Conservation (phyloP, 345 rosid genomes). For the Hibiscus trionum region DNA sequence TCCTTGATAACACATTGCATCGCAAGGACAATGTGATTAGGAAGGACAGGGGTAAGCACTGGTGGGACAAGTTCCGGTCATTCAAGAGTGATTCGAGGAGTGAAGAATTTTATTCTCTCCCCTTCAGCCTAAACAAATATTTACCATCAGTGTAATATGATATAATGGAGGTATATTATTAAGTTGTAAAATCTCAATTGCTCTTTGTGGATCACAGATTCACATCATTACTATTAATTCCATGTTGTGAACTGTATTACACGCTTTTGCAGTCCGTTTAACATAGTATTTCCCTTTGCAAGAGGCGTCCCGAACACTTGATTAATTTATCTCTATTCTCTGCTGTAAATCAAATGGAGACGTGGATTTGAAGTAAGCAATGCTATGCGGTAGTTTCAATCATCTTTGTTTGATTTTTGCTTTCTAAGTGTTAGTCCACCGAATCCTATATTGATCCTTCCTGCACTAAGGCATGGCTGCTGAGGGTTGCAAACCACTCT, state of each 20-base stretch:
- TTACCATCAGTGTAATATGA: conserved; percentile 66
- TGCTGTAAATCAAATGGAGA: conserved; percentile 15
- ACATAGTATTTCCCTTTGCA: conserved; percentile 15
- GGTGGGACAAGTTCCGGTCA: conserved; percentile 86
- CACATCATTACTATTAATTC: neutral
- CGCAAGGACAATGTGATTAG: conserved; percentile 39
- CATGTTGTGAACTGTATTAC: conserved; percentile 14
- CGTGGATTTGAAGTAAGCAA: conserved; percentile 18
- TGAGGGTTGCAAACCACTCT: too few species aligned
- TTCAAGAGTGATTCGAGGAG: conserved; percentile 67
- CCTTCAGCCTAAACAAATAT: conserved; percentile 80
- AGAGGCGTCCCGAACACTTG: conserved; percentile 16
- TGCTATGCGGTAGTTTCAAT: conserved; percentile 11
- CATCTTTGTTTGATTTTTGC: neutral
- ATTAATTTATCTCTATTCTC: neutral
- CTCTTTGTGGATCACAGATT: neutral
- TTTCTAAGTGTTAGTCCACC: neutral
- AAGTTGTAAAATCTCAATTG: conserved; percentile 1
- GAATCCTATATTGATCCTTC: neutral
- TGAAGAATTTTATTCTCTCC: conserved; percentile 83
- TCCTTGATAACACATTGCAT: conserved; percentile 72
- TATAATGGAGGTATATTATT: neutral
- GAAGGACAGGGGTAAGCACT: conserved; percentile 90
- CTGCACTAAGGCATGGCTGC: neutral
- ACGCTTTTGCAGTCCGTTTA: conserved; percentile 10